Base-by-base conservation (phyloP, 805 yeast genomes). In the Saturnispora silvae region DNA sequence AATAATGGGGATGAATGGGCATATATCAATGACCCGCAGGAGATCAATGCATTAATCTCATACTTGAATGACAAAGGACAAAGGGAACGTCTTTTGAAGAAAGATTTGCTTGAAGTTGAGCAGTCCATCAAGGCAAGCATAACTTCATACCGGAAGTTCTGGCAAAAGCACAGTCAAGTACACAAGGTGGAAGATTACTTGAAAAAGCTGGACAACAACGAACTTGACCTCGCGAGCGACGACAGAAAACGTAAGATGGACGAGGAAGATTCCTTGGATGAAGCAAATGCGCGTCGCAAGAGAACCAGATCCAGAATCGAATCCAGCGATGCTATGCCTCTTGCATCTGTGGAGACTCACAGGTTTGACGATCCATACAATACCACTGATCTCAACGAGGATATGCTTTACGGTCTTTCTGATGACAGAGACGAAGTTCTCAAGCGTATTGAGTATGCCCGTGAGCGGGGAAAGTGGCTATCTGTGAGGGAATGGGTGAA, bases 1-100 rank as follows among this genome's bases (percentile, higher is more conserved):
- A 46, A 76, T 8, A 56, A 66, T 11, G 63, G 70, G 1, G 43
- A 57, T 4, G 71, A 72, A 26, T 86, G 96, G 96, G 70, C 79
- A 38, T 82, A 56, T 47, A 71, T 75, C 45, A 94, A 85, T 45
- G 60, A 52, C 2, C 63, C 68, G 0, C 70, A 67, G n/a, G 78
- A 80, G 28, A 55, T 85, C 23, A 72, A 70, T 1, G 52, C 52
- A 11, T 51, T 87, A 19, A 40, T 77, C 7, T 53, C 58, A n/a
- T 80, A 89, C 84, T 61, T 86, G 34, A 77, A 80, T 46, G 75
- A 72, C 4, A 74, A 78, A 69, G 96, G 96, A 3, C 63, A 61
- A 35, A 61, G 94, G 32, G 96, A 86, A 51, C 66, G 75, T 14
- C 65, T 61, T 26, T 64, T 87, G 33, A 60, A 72, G 28, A 79